A percentile compares a stretch with the other conserved stretches of the same genome.
These are phyloP conservation scores for Corchorus olitorius DNA, from an alignment of 345 rosid species.

Conservation along the genomic window DNA sequence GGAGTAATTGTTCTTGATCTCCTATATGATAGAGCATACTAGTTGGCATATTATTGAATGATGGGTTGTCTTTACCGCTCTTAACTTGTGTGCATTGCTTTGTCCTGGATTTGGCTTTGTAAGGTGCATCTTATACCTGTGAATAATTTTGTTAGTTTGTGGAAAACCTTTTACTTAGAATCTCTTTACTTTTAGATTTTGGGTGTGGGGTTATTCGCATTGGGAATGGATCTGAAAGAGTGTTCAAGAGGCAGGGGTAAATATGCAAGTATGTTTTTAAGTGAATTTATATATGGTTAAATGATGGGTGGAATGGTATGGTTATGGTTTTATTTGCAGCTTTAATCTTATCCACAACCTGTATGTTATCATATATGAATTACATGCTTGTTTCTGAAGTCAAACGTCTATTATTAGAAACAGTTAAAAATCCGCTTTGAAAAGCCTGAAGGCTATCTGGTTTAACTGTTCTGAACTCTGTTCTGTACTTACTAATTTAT, in stretches of 20 bases:
- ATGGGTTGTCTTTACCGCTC: background rate
- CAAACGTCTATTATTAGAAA: background rate
- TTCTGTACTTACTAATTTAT: background rate
- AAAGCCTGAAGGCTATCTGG: background rate
- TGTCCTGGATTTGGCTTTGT: conserved; percentile 4
- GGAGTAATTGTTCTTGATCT: background rate
- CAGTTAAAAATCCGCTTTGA: background rate
- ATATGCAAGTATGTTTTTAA: background rate
- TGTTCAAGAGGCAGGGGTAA: background rate
- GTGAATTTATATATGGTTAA: background rate
- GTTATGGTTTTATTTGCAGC: background rate
- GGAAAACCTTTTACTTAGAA: background rate
- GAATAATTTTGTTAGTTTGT: background rate
- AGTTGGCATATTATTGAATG: background rate
- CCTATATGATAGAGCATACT: background rate
- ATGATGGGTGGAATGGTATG: background rate
- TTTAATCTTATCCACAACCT: background rate
- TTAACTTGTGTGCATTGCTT: conserved; percentile 2
- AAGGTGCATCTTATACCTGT: background rate
- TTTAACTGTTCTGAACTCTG: background rate
- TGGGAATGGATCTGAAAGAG: background rate
- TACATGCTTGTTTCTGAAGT: conserved; percentile 6
- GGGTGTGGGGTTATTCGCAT: background rate
- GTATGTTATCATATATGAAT: background rate
- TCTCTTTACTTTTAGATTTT: background rate